Conservation (phyloP, 805 yeast genomes). For the Ogataea populi-albae region DNA sequence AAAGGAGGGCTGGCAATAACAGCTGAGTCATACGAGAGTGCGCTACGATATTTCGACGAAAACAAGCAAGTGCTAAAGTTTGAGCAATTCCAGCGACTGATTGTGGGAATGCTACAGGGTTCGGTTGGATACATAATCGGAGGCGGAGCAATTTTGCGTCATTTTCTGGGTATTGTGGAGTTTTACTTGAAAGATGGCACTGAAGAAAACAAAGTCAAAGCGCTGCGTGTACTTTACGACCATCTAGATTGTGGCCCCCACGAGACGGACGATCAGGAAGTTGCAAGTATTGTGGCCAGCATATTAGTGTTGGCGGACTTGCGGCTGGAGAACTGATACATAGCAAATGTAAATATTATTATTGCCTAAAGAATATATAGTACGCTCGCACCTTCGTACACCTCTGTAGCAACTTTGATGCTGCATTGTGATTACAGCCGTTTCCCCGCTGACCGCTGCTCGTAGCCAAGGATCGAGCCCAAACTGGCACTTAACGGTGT, state of each 20-base stretch:
- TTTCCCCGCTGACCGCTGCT: no score
- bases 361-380: background rate
- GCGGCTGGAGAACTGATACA: constrained; percentile 1
- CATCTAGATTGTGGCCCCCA: constrained; percentile 12
- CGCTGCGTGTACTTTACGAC: constrained; percentile 10
- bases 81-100: constrained; percentile 13
- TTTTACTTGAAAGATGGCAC: constrained; percentile 10
- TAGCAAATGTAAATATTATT: background rate
- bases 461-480: no score
- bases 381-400: no score
- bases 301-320: constrained; percentile 8
- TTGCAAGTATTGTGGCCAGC: constrained; percentile 6
- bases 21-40: constrained; percentile 3
- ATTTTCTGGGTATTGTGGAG: constrained; percentile 11
- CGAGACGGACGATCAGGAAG: constrained; percentile 2
- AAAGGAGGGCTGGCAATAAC: constrained; percentile 6
- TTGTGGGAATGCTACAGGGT: constrained; percentile 8
- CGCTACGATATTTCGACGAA: constrained; percentile 7
- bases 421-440: no score
- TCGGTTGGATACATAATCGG: constrained; percentile 7
- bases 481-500: no score
- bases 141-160: constrained; percentile 9
- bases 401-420: no score
- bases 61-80: constrained; percentile 7
- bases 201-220: constrained; percentile 10